Base-by-base conservation (phyloP, 495 filamentous ascomycete species). In the Aspergillus hancockii region DNA sequence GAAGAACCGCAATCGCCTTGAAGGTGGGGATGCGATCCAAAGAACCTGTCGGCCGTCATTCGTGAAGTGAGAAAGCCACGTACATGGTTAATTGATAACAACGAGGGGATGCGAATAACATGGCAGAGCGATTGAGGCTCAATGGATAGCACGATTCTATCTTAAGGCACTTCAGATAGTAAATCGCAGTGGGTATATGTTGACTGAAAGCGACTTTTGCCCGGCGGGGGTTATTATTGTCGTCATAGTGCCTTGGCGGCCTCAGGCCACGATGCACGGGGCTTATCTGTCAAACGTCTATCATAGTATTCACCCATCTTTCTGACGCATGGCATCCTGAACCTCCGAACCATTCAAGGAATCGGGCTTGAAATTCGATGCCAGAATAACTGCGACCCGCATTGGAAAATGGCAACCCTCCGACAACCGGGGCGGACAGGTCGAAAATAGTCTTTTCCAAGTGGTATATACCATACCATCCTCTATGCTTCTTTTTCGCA, bases 31-130 rank as follows among this genome's bases (percentile, higher is more conserved):
- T 47, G 41, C 55, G 34, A 36, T 53, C 57, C 49, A 40, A 31
- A 52, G 53, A 47, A 50, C 50, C 56, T 34, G 61, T 58, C 54
- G 34, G 51, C 52, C 47, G 38, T 58, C 51, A 23, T 64, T 67
- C 54, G 45, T 28, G 7, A 28, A 57, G 32, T 45, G 16, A 45
- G 41, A 7, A 3, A 12, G 56, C 53, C 55, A 65, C 63, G 62
- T 41, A 65, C 63, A 43, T 45, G 49, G 23, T 19, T 31, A 25
- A 18, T n/a, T 41, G 41, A 34, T 18, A 57, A 14, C 49, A 19
- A 46, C 54, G 53, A 32, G 53, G 56, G 36, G 43, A 36, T 25
- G 25, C 54, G 38, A 28, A 13, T 12, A 41, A 51, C 53, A 55
- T 62, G 22, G 31, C 58, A 60, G 61, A 30, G 49, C 54, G 57